phyloP scores from a whole-genome alignment of 306 rosid genomes.

The Psophocarpus tetragonolobus region DNA sequence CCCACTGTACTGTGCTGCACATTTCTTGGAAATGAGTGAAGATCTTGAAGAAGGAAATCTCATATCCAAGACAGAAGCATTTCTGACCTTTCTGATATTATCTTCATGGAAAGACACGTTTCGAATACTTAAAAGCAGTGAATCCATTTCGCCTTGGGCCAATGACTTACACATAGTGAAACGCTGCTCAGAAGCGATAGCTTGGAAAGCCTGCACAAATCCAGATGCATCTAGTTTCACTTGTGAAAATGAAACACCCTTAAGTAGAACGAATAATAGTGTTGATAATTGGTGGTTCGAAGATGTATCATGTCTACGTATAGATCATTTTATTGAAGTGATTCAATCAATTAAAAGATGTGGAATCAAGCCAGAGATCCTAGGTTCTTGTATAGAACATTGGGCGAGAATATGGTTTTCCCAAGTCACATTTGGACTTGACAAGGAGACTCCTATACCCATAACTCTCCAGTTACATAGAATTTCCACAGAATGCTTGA shows the following conservation, averaged over 20 bases:
- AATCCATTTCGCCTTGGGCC: constrained; percentile 64
- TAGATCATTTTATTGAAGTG: constrained; percentile 79
- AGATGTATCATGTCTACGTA: constrained; percentile 55
- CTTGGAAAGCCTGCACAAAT: constrained; percentile 64
- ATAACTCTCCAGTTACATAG: constrained; percentile 39
- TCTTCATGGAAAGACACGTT: constrained; percentile 84
- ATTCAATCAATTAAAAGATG: constrained; percentile 52
- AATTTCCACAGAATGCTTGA: constrained; percentile 67
- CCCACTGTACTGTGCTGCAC: constrained; percentile 66
- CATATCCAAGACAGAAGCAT: constrained; percentile 63
- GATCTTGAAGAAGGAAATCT: constrained; percentile 70
- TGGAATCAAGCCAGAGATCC: constrained; percentile 53
- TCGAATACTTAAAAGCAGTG: constrained; percentile 66
- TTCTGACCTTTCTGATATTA: constrained; percentile 56
- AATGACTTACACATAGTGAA: constrained; percentile 55
- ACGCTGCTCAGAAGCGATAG: constrained; percentile 66
- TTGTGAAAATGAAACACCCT: constrained; percentile 17
- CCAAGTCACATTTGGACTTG: constrained; percentile 41
- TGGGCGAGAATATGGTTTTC: constrained; percentile 72
- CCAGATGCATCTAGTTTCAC: constrained; percentile 38
- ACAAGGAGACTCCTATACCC: constrained; percentile 30
- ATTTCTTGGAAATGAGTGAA: constrained; percentile 83
- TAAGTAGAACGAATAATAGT: background rate
- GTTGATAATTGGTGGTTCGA: constrained; percentile 73
- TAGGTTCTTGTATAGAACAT: constrained; percentile 69